Evolutionary conservation across 257 asterid genomes (phyloP), one percentile per base, ranked within the genome.

Genomic region (Thymus quinquecostatus): DNA sequence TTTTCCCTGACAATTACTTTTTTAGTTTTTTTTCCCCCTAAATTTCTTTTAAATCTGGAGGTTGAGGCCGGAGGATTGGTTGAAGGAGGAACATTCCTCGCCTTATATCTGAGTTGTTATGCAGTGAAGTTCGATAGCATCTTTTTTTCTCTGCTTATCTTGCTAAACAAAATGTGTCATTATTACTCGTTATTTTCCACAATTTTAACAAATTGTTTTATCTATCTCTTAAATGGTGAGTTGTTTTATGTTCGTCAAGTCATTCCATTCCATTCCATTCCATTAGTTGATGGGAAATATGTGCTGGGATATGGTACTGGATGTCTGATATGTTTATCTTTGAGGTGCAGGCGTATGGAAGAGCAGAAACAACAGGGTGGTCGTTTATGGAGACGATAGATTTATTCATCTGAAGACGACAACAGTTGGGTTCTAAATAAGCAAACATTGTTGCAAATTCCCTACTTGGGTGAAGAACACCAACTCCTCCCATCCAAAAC

Each of bases 361-460:
- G 70, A 48, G 70, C 70, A 65, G 49, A 66, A 50, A 33, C 50
- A 49, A 36, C 72, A 65, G 45, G 70, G 58, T 32, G 70, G 58
- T 32, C 70, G 70, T 13, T 47, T 65, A 30, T 65, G 70, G 70
- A 65, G 55, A 47, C 70, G 70, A 30, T 65, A 65, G 45, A 11
- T 65, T 50, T 47, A 29, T 30, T 45, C 41, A 10, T 60, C 56
- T 10, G 60, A 49, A 66, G 71, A 36, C 10, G 71, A 36, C 10
- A 21, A 14, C 36, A 14, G 27, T 66, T 51, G 61, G 34, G 54
- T 50, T 49, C 71, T 50, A 49, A 66, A 33, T 49, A 66, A 48
- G 34, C 21, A 50, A 14, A 7, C 14, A 3, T 14, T 10, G 4
- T 30, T 10, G 9, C 36, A 50, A 58, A 60, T 50, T 48, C 10